Evolutionary conservation across 2,329 filamentous ascomycete species (phyloP), one percentile per base, ranked within the genome.

Genomic region (Aspergillus aculeatinus): DNA sequence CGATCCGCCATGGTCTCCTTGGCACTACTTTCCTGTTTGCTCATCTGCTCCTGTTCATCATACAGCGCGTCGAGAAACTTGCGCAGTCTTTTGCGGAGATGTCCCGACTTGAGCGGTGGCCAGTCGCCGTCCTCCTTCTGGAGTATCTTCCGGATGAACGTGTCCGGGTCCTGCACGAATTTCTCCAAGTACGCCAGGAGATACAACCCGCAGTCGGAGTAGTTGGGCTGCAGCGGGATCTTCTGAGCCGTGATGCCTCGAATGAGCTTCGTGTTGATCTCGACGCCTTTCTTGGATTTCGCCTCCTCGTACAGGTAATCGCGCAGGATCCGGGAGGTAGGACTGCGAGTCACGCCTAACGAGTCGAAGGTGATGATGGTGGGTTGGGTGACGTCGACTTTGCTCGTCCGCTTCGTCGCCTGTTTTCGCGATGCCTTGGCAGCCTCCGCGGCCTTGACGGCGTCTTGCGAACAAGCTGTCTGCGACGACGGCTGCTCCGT

Each of bases 361-460:
- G 95, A 98, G 74, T 99, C 95, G 27, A 98, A 84, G 0, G 91
- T 92, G 64, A 98, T 87, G 63, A 98, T 92, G 39, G 85, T 84
- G 1, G 91, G 87, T 54, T 86, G 81, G 9, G 77, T 78, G 1
- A 79, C 76, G 56, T 85, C 79, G 59, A 79, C 77, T 62, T 80
- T 84, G 63, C 65, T 58, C 62, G 62, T 31, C 53, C 62, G 58
- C 71, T 75, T 68, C 74, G 68, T 70, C 63, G 68, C 69, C 53
- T 57, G 48, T 60, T 68, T 68, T 29, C 63, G 64, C 21, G 51
- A 33, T 44, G 39, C 14, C 27, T 67, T 68, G 35, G 25, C 58
- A 16, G 53, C 48, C 6, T 54, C 61, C 11, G 60, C 56, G 9
- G 58, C 9, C n/a, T 60, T 61, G 10, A 70, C 47, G 23, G 61